phyloP scores from a whole-genome alignment of 23 red algal species.

The Gracilaria caudata region DNA sequence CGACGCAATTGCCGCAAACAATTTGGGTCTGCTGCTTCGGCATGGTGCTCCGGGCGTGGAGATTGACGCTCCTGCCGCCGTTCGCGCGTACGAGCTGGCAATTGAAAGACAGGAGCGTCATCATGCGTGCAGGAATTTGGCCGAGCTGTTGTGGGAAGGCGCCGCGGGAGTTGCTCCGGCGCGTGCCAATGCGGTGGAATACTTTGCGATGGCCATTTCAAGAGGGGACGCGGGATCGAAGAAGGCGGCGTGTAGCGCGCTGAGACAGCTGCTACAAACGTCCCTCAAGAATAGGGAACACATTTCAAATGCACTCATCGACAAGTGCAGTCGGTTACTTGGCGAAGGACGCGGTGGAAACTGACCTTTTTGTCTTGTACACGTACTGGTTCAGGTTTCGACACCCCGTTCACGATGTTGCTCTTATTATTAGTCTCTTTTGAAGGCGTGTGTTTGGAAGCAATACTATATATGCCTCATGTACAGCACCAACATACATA shows the following conservation, averaged over 20 bases:
- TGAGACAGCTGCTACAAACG: slow-evolving; percentile 2
- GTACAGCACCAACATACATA: neutral
- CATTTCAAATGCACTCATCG: slow-evolving; percentile 18
- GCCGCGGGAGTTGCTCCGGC: neutral
- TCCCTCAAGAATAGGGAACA: slow-evolving; percentile 9
- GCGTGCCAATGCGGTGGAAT: slow-evolving; percentile 44
- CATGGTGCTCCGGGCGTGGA: slow-evolving; percentile 45
- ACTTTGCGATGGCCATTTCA: slow-evolving; percentile 59
- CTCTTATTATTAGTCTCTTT: neutral
- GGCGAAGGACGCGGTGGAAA: neutral
- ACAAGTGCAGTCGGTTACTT: slow-evolving; percentile 35
- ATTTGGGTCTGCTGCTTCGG: slow-evolving; percentile 50
- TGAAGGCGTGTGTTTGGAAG: neutral
- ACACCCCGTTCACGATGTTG: neutral
- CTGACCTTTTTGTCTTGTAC: neutral
- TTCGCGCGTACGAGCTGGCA: slow-evolving; percentile 31
- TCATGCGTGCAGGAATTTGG: slow-evolving; percentile 68
- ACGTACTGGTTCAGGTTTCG: neutral
- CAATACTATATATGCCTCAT: neutral
- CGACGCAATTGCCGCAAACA: slow-evolving; percentile 65
- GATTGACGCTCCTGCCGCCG: slow-evolving; percentile 30
- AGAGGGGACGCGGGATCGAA: slow-evolving; percentile 41
- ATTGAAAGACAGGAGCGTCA: slow-evolving; percentile 48
- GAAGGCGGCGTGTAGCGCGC: neutral
- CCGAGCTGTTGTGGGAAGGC: slow-evolving; percentile 61